Conservation (phyloP, 371 early-diverging fungal species). For the Mortierella sp. region DNA sequence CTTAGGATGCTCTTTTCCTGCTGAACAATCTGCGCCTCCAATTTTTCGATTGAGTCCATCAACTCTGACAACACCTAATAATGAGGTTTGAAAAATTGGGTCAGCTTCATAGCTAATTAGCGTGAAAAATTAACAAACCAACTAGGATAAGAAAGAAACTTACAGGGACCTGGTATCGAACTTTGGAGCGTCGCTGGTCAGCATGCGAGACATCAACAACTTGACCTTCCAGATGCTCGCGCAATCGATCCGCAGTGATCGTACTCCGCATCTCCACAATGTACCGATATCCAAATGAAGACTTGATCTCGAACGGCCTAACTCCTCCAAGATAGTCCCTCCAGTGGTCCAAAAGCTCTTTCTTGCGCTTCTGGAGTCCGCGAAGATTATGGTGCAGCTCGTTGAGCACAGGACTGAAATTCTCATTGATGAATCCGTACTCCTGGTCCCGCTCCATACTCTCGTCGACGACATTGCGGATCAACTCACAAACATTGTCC, state of each 20-base stretch:
- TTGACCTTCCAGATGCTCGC: slow-evolving; percentile 26
- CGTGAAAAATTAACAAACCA: neutral
- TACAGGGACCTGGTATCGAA: slow-evolving; percentile 65
- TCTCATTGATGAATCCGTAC: slow-evolving; percentile 65
- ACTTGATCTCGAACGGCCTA: slow-evolving; percentile 55
- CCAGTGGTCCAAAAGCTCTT: slow-evolving; percentile 33
- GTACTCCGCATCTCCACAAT: slow-evolving; percentile 64
- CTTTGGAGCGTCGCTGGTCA: slow-evolving; percentile 54
- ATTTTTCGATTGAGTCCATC: slow-evolving; percentile 62
- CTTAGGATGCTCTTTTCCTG: slow-evolving; percentile 66
- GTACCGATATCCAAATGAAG: slow-evolving; percentile 62
- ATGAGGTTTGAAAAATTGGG: neutral
- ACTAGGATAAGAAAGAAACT: neutral
- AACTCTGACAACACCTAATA: slow-evolving; percentile 48
- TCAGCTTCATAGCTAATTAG: neutral
- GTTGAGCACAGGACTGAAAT: slow-evolving; percentile 34
- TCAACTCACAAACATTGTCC: slow-evolving; percentile 55
- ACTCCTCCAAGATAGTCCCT: slow-evolving; percentile 42
- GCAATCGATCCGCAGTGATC: slow-evolving; percentile 34
- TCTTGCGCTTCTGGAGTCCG: slow-evolving; percentile 27
- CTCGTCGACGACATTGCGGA: slow-evolving; percentile 54
- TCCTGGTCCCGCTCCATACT: slow-evolving; percentile 52
- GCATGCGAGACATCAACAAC: slow-evolving; percentile 51
- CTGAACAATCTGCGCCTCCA: slow-evolving; percentile 63
- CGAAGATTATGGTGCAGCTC: slow-evolving; percentile 31